These are phyloP conservation scores for Purpureocillium takamizusanense DNA, from an alignment of 2,329 filamentous ascomycete species.

Conservation along the genomic window DNA sequence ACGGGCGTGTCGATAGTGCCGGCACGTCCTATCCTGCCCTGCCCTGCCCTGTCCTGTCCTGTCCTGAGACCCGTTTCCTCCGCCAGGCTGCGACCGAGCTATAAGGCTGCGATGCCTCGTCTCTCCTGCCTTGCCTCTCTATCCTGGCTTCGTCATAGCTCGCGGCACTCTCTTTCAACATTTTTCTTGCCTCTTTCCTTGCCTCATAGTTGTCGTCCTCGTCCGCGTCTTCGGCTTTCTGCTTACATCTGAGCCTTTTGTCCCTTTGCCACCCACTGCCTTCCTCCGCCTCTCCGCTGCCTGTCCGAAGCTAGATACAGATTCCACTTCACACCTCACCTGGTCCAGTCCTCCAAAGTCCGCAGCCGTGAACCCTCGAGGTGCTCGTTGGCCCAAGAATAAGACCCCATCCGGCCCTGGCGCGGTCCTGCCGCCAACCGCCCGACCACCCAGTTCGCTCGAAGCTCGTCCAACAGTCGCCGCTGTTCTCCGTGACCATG, in stretches of 20 bases:
- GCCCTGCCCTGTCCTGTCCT: no score
- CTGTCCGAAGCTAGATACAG: no score
- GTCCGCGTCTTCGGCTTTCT: neutral
- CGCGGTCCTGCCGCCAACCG: neutral
- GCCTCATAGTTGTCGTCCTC: conserved; percentile 4
- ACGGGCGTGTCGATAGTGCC: neutral
- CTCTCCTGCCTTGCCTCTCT: conserved; percentile 16
- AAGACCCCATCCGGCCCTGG: conserved; percentile 1
- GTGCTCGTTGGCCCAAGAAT: neutral
- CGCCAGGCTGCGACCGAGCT: conserved; percentile 14
- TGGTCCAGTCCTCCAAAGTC: neutral
- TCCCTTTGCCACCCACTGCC: neutral
- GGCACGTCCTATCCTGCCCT: no score
- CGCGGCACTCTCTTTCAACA: conserved; percentile 8
- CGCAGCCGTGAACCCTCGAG: neutral
- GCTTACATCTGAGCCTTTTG: neutral
- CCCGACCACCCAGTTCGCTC: neutral
- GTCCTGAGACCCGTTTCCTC: neutral
- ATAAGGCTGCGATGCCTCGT: conserved; percentile 48
- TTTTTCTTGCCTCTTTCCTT: conserved; percentile 7
- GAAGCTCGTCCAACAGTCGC: conserved; percentile 6
- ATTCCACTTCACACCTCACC: neutral
- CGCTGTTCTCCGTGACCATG: conserved; percentile 42
- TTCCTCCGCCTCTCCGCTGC: no score
- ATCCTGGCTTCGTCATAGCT: conserved; percentile 12